phyloP scores from a whole-genome alignment of 768 basidiomycete genomes.

The Hericium coralloides region DNA sequence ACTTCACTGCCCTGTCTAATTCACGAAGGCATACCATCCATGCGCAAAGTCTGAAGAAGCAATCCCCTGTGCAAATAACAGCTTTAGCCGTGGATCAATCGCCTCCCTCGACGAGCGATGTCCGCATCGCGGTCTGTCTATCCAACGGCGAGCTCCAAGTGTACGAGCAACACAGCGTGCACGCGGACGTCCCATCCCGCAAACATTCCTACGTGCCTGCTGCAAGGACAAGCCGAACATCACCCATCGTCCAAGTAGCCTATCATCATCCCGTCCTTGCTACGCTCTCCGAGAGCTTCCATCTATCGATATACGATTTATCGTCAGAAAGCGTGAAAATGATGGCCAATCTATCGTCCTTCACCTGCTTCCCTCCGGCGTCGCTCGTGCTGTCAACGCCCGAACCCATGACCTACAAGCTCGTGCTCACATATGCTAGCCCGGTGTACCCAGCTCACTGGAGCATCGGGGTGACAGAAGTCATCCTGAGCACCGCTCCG shows the following conservation, averaged over 20 bases:
- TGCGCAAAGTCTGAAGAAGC: constrained; percentile 31
- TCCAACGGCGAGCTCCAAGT: constrained; percentile 62
- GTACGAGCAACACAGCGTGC: constrained; percentile 25
- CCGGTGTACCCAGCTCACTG: constrained; percentile 79
- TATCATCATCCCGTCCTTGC: constrained; percentile 76
- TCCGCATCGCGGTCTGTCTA: constrained; percentile 51
- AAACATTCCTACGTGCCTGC: constrained; percentile 40
- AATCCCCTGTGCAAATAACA: constrained; percentile 38
- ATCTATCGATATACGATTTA: constrained; percentile 65
- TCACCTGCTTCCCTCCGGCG: constrained; percentile 71
- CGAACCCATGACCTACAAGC: constrained; percentile 51
- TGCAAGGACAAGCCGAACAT: constrained; percentile 27
- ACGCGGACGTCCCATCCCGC: constrained; percentile 29
- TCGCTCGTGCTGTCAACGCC: constrained; percentile 71
- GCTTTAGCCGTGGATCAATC: constrained; percentile 72
- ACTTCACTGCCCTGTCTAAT: constrained; percentile 33
- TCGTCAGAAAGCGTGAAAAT: constrained; percentile 39
- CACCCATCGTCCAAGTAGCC: constrained; percentile 52
- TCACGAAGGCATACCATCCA: constrained; percentile 30
- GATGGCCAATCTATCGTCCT: constrained; percentile 64
- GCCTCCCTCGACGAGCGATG: constrained; percentile 31
- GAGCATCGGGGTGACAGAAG: constrained; percentile 69
- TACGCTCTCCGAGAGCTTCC: constrained; percentile 58
- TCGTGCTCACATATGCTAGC: constrained; percentile 64
- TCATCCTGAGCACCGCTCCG: constrained; percentile 43